Conservation (phyloP, 1,284 basidiomycete species). For the Cutaneotrichosporon cyanovorans region DNA sequence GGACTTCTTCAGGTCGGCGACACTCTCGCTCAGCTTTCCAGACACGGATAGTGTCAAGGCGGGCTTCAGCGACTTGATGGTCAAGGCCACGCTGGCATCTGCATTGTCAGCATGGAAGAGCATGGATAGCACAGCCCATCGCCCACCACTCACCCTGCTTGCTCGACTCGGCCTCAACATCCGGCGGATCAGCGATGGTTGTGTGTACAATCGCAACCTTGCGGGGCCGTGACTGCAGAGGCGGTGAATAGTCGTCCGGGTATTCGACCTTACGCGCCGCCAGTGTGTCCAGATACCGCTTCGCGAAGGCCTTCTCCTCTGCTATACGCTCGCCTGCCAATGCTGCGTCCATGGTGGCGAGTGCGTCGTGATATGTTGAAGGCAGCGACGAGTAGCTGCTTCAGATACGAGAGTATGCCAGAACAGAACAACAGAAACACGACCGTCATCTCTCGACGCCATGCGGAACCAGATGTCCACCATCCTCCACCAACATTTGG, state of each 20-base stretch:
- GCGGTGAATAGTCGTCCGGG: conserved; percentile 66
- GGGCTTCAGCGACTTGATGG: conserved; percentile 84
- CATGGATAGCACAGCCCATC: neutral
- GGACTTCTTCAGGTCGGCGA: conserved; percentile 68
- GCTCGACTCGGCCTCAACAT: conserved; percentile 27
- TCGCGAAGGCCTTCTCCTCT: conserved; percentile 64
- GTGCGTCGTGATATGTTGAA: neutral
- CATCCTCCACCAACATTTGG: too few species aligned
- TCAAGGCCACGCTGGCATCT: conserved; percentile 55
- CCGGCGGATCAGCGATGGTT: conserved; percentile 30
- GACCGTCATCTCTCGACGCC: too few species aligned
- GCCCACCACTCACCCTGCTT: conserved; percentile 21
- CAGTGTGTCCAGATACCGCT: conserved; percentile 62
- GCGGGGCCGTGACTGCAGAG: conserved; percentile 60
- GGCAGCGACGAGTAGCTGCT: too few species aligned
- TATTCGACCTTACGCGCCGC: conserved; percentile 62
- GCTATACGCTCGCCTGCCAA: conserved; percentile 49
- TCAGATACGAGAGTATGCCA: too few species aligned
- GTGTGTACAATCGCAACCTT: conserved; percentile 63
- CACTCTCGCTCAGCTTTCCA: conserved; percentile 64
- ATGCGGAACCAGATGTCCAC: too few species aligned
- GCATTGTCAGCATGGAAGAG: conserved; percentile 3
- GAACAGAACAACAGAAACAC: too few species aligned
- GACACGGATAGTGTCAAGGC: conserved; percentile 63
- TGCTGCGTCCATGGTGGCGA: conserved; percentile 23